Base-by-base conservation (phyloP, 2,329 filamentous ascomycete genomes). In the Didymella arachidicola region DNA sequence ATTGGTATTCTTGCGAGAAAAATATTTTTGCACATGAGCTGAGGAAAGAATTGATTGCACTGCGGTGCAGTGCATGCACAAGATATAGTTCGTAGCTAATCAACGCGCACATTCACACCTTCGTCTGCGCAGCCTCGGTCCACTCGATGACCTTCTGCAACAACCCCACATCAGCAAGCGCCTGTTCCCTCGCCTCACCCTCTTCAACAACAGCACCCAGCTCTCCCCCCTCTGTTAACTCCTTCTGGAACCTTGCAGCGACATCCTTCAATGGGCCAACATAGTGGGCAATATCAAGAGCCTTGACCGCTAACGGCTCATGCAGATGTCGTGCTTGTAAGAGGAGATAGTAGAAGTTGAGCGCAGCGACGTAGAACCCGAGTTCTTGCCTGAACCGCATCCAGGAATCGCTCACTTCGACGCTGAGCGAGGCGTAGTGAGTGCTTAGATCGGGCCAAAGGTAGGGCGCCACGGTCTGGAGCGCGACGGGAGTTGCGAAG, bases 301-400 rank as follows among this genome's bases (percentile, higher is more conserved):
- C 73, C 5, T 68, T 69, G 2, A 87, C 78, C 32, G 81, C 79
- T 0, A 87, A 73, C 1, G 70, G 69, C 19, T 78, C 68, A 30
- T 82, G 80, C 1, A 87, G 72, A 16, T 79, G 75, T 12, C 77
- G 68, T 0, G 84, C 84, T 1, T 79, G 79, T 2, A 86, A 73
- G 0, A 87, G 75, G 0, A 87, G 72, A 65, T 84, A 86, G 65
- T 87, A 83, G n/a, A 88, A 81, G 62, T 84, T 87, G 30, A 88
- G 76, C 0, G 81, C 79, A 0, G 84, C 81, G 25, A 87, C 81
- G 60, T 85, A 83, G 65, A 84, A 83, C 1, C 79, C 79, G 34
- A 85, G 75, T 19, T 85, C 83, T 36, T 82, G 80, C 22, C 79
- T 77, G 64, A 85, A 82, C 52, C 80, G 81, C 59, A 78, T 71